A percentile compares a stretch with the other conserved stretches of the same genome.
phyloP scores from a whole-genome alignment of 352 stramenopile species.

The Phytophthora uliginosa region DNA sequence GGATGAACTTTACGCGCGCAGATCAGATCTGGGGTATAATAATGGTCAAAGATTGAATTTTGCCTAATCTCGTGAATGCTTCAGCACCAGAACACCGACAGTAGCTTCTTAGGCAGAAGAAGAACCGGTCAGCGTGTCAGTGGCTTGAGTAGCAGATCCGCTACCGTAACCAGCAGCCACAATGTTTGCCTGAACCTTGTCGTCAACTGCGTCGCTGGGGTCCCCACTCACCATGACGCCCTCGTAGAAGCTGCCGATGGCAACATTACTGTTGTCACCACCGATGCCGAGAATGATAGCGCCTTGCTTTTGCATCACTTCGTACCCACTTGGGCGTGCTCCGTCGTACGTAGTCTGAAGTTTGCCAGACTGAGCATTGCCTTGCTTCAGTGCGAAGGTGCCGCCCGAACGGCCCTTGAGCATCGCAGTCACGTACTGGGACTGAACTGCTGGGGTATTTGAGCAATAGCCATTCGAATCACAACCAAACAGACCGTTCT shows the following conservation, averaged over 20 bases:
- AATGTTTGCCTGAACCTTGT: conserved; percentile 27
- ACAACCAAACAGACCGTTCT: conserved; percentile 33
- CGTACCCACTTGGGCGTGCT: conserved; percentile 23
- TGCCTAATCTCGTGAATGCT: too few species aligned
- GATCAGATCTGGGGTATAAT: too few species aligned
- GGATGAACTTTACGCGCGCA: too few species aligned
- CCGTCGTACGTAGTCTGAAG: conserved; percentile 32
- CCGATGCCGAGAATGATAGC: conserved; percentile 34
- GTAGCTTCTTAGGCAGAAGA: too few species aligned
- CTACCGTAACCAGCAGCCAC: conserved; percentile 23
- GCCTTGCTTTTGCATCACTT: conserved; percentile 35
- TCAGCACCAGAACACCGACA: too few species aligned
- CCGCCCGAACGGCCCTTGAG: conserved; percentile 29
- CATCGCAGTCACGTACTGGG: conserved; percentile 25
- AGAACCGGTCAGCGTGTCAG: too few species aligned
- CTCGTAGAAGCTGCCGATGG: conserved; percentile 28
- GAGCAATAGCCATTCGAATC: conserved; percentile 13
- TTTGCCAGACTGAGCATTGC: conserved; percentile 17
- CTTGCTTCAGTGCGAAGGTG: conserved; percentile 32
- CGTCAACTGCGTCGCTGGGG: conserved; percentile 20
- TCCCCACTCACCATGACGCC: conserved; percentile 28
- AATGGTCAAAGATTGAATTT: too few species aligned
- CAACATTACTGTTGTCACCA: conserved; percentile 31
- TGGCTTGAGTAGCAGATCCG: too few species aligned
- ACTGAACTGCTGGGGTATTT: conserved; percentile 17